Evolutionary conservation across 2,329 filamentous ascomycete species (phyloP).

Genomic region (Alternaria longipes): DNA sequence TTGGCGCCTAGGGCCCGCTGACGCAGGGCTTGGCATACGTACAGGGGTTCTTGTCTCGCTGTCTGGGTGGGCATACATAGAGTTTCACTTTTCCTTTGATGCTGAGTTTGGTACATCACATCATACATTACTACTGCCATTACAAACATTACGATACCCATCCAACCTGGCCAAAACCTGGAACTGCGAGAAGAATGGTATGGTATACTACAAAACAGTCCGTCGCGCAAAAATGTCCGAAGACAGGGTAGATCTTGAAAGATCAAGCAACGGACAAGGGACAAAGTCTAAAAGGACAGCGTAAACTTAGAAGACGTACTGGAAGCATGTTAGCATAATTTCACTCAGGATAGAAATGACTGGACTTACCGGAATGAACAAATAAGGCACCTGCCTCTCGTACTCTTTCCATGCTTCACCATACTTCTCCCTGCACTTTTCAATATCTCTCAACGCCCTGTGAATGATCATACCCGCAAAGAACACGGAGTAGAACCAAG

Average conservation of each 20-base stretch:
- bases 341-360: too few species aligned
- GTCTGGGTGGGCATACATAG: neutral
- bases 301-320: slow-evolving; percentile 12
- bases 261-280: neutral
- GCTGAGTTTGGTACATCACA: slow-evolving; percentile 1
- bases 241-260: slow-evolving; percentile 1
- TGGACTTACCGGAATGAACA: slow-evolving; percentile 75
- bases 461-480: slow-evolving; percentile 83
- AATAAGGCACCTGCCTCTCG: slow-evolving; percentile 79
- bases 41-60: slow-evolving; percentile 4
- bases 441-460: slow-evolving; percentile 77
- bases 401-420: slow-evolving; percentile 85
- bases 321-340: neutral
- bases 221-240: neutral
- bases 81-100: neutral
- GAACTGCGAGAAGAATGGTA: slow-evolving; percentile 13
- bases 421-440: slow-evolving; percentile 79
- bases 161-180: slow-evolving; percentile 13
- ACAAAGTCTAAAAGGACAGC: neutral
- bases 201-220: slow-evolving; percentile 12
- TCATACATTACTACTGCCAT: slow-evolving; percentile 34
- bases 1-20: slow-evolving; percentile 11
- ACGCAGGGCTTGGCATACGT: slow-evolving; percentile 22
- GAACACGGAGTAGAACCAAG: slow-evolving; percentile 89
- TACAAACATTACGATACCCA: slow-evolving; percentile 22